Conservation (phyloP, 352 stramenopile genomes). For the Globisporangium parvum region DNA sequence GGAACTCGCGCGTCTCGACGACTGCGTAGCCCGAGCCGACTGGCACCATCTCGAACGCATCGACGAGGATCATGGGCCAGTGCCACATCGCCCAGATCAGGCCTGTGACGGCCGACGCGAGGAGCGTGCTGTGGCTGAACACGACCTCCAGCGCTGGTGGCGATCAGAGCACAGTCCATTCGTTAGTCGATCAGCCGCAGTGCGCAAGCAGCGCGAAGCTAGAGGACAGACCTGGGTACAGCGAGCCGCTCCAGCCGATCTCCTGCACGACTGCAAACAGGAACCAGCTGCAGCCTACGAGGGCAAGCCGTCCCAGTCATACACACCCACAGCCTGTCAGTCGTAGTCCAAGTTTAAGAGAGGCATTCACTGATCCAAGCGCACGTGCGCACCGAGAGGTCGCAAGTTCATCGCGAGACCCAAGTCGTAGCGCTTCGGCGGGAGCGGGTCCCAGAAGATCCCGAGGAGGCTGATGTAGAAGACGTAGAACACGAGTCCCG, state of each 20-base stretch:
- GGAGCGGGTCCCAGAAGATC: conserved; percentile 83
- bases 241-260: conserved; percentile 81
- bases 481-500: conserved; percentile 83
- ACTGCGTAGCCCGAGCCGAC: conserved; percentile 71
- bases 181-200: background rate
- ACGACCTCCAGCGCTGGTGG: conserved; percentile 76
- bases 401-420: conserved; percentile 62
- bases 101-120: conserved; percentile 81
- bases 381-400: conserved; percentile 50
- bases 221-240: conserved; percentile 63
- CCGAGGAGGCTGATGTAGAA: conserved; percentile 79
- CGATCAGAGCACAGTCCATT: background rate
- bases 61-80: conserved; percentile 86
- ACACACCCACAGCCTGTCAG: background rate
- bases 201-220: too few relatives aligned
- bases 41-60: conserved; percentile 71
- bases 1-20: conserved; percentile 69
- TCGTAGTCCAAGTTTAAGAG: too few relatives aligned
- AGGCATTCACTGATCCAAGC: too few relatives aligned
- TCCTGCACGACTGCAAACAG: conserved; percentile 77
- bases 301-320: background rate
- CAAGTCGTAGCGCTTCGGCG: conserved; percentile 73
- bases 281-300: conserved; percentile 80
- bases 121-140: conserved; percentile 81
- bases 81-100: conserved; percentile 83